phyloP scores from a whole-genome alignment of 2,329 filamentous ascomycete genomes.

The Cryphonectria naterciae region DNA sequence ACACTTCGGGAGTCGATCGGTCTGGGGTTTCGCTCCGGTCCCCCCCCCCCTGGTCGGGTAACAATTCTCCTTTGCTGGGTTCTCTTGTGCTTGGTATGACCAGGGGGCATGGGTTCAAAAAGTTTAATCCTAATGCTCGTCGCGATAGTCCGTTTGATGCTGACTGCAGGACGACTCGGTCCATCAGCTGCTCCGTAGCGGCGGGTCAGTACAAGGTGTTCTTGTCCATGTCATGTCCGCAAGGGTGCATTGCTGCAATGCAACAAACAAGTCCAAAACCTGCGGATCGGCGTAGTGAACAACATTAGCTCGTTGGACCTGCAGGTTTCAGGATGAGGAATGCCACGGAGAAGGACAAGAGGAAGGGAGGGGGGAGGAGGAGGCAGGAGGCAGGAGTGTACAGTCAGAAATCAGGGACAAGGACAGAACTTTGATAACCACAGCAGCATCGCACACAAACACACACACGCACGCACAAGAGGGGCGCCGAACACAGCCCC shows the following conservation, averaged over 20 bases:
- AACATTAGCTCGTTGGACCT: background rate
- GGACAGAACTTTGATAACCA: background rate
- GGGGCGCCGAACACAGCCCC: background rate
- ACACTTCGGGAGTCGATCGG: constrained; percentile 5
- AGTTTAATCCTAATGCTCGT: background rate
- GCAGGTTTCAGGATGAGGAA: background rate
- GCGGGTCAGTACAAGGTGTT: background rate
- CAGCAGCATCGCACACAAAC: background rate
- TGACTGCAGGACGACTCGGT: background rate
- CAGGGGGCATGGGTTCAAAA: background rate
- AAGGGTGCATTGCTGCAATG: background rate
- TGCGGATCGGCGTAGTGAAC: background rate
- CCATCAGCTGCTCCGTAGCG: background rate
- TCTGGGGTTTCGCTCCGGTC: constrained; percentile 1
- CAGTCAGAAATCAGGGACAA: background rate
- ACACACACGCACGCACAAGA: too few relatives aligned
- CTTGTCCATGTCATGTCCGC: background rate
- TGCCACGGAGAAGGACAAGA: background rate
- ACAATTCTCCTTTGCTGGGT: background rate
- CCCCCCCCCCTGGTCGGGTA: background rate
- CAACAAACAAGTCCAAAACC: background rate
- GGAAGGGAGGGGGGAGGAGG: too few relatives aligned
- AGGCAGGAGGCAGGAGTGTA: too few relatives aligned
- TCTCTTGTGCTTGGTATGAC: background rate
- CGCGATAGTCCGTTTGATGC: background rate